Percentiles rank a stretch among this genome's conserved stretches.
These are phyloP conservation scores for Lachnellula willkommii DNA, from an alignment of 2,329 filamentous ascomycete species.

Conservation along the genomic window DNA sequence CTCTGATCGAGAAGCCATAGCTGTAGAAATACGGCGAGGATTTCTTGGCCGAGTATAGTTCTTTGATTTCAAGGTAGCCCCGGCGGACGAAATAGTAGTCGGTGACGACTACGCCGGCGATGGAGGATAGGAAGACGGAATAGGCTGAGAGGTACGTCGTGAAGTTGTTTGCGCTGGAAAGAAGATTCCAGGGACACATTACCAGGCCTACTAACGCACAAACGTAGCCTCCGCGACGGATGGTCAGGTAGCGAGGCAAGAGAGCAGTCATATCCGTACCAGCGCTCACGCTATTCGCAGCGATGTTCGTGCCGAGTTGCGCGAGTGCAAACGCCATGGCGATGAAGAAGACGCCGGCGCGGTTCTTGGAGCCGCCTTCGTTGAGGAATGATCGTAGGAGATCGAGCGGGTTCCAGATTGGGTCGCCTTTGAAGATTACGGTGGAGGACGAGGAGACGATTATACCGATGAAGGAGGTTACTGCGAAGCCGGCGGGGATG, in stretches of 20 bases:
- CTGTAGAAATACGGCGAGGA: slow-evolving; percentile 68
- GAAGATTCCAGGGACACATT: slow-evolving; percentile 82
- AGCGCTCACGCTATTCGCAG: slow-evolving; percentile 78
- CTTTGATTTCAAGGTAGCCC: slow-evolving; percentile 72
- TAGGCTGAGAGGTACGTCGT: slow-evolving; percentile 89
- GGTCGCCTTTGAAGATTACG: slow-evolving; percentile 56
- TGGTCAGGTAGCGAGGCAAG: slow-evolving; percentile 73
- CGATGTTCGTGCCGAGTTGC: slow-evolving; percentile 81
- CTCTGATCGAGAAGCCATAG: slow-evolving; percentile 74
- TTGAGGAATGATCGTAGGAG: slow-evolving; percentile 63
- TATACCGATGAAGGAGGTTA: slow-evolving; percentile 83
- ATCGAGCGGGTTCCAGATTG: slow-evolving; percentile 69
- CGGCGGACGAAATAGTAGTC: slow-evolving; percentile 85
- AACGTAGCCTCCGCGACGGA: slow-evolving; percentile 81
- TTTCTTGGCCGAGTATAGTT: slow-evolving; percentile 69
- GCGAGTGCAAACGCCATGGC: slow-evolving; percentile 67
- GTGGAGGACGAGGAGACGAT: slow-evolving; percentile 68
- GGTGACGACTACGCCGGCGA: slow-evolving; percentile 82
- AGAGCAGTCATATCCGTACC: slow-evolving; percentile 73
- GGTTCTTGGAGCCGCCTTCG: slow-evolving; percentile 61
- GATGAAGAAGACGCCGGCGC: slow-evolving; percentile 73
- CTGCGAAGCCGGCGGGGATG: slow-evolving; percentile 64
- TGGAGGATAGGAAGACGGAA: slow-evolving; percentile 88
- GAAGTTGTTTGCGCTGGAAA: slow-evolving; percentile 72
- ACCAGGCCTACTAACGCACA: slow-evolving; percentile 73